Percentiles rank a stretch among this genome's conserved stretches.
Evolutionary conservation across 768 basidiomycete genomes (phyloP).

Genomic region (Termitomyces sp.): DNA sequence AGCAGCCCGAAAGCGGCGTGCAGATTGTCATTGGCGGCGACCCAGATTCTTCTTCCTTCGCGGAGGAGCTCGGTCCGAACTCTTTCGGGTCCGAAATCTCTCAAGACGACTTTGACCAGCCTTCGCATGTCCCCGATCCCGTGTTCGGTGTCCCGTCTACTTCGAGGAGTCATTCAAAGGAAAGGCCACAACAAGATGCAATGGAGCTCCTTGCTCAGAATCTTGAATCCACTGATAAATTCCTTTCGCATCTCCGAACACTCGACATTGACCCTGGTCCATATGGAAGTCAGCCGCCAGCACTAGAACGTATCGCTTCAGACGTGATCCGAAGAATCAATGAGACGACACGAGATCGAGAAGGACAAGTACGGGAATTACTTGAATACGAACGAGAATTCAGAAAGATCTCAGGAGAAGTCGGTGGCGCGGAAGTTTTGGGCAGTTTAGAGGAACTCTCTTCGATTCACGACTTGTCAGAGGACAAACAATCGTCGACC

Average conservation of each 20-base stretch:
- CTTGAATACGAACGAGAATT: constrained; percentile 78
- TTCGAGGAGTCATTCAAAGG: constrained; percentile 23
- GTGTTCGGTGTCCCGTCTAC: constrained; percentile 34
- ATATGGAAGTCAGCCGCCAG: constrained; percentile 31
- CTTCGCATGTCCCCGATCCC: constrained; percentile 36
- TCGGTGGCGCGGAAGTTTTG: constrained; percentile 71
- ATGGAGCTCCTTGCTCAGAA: constrained; percentile 71
- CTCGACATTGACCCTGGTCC: constrained; percentile 52
- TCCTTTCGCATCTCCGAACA: constrained; percentile 65
- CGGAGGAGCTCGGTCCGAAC: constrained; percentile 34
- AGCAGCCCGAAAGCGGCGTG: constrained; percentile 26
- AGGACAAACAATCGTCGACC: constrained; percentile 22
- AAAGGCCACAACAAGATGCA: constrained; percentile 46
- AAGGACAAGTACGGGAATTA: constrained; percentile 76
- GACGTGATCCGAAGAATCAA: constrained; percentile 76
- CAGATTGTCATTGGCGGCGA: constrained; percentile 25
- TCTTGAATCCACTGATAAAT: constrained; percentile 72
- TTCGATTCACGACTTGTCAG: constrained; percentile 37
- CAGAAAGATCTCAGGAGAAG: constrained; percentile 68
- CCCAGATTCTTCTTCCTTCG: constrained; percentile 32
- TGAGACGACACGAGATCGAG: constrained; percentile 70
- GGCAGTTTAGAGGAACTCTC: constrained; percentile 63
- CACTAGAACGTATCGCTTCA: constrained; percentile 67
- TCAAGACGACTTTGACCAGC: constrained; percentile 22
- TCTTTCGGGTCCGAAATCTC: constrained; percentile 23